Percentiles rank a stretch among this genome's conserved stretches.
Evolutionary conservation across 2,329 filamentous ascomycete genomes (phyloP).

Genomic region (Ophiocordyceps polyrhachis-furcata): DNA sequence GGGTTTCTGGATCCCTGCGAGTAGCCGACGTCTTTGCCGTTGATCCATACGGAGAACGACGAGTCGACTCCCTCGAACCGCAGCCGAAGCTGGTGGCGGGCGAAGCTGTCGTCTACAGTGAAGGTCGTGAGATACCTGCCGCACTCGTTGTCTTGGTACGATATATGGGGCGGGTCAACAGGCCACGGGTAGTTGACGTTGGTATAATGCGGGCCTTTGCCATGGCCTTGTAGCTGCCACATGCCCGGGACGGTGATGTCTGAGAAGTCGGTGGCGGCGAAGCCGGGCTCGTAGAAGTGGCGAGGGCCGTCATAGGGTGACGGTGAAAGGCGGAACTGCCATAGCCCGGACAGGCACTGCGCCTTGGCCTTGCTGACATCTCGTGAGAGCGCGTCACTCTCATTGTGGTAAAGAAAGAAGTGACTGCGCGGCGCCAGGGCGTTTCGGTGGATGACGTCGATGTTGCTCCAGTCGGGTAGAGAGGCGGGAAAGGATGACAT

Average conservation of each 20-base stretch:
- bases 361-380: constrained; percentile 20
- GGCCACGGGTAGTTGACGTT: constrained; percentile 51
- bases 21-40: constrained; percentile 49
- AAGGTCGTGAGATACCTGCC: constrained; percentile 46
- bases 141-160: constrained; percentile 44
- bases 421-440: constrained; percentile 36
- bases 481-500: background rate
- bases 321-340: constrained; percentile 31
- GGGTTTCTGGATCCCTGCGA: constrained; percentile 55
- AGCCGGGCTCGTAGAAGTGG: constrained; percentile 18
- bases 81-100: constrained; percentile 39
- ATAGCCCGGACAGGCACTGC: constrained; percentile 30
- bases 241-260: constrained; percentile 44
- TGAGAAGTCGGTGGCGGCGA: constrained; percentile 13
- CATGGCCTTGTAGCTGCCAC: constrained; percentile 54
- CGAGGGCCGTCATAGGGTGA: constrained; percentile 26
- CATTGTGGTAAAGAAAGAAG: constrained; percentile 32
- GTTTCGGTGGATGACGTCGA: constrained; percentile 39
- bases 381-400: constrained; percentile 26
- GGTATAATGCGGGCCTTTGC: constrained; percentile 46
- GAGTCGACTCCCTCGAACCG: constrained; percentile 60
- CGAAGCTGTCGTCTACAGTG: constrained; percentile 24
- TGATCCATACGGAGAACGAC: constrained; percentile 53
- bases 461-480: constrained; percentile 41
- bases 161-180: constrained; percentile 45